Base-by-base conservation (phyloP, 2,329 filamentous ascomycete genomes). In the Microsporum ferrugineum region DNA sequence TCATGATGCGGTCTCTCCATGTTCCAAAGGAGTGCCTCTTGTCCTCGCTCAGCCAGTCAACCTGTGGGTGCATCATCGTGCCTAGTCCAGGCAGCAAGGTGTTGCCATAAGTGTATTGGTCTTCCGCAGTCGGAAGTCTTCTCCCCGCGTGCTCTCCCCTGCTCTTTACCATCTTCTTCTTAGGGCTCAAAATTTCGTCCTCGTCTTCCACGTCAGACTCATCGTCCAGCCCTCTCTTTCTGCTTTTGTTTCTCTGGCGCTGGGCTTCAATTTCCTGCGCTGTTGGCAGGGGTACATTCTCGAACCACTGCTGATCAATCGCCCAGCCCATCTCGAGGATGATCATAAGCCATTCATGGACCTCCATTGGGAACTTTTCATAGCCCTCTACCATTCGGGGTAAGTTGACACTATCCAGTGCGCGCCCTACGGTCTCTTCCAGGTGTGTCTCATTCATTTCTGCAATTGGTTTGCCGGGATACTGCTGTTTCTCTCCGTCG, bases 261-360 rank as follows among this genome's bases (percentile, higher is more conserved):
- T 60, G 29, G 43, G 57, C 31, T 3, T 53, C 60, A 3, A 29
- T 61, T 17, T 60, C 55, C 59, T 63, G 14, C 31, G 59, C 5
- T 60, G 62, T 8, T 64, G 62, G 59, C 64, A 67, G 67, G 5
- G 75, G 74, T 49, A 79, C 78, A 65, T 88, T 84, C 33, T 79
- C 74, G 63, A 88, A 88, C 87, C 87, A 89, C 67, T 88, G 85
- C 58, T 80, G 71, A 2, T 71, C 86, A 79, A 82, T 78, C 17
- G 80, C 73, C 76, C 78, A 82, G 1, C 71, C 71, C 27, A 75
- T 71, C 23, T 72, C 69, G 65, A 74, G 80, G 47, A 88, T 79
- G 61, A 82, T 74, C 23, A 80, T 72, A 62, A 88, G 79, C 64
- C 86, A 87, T 1, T 75, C 74, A 63, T 88, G 83, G 41, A 90